A percentile compares a stretch with the other conserved stretches of the same genome.
phyloP scores from a whole-genome alignment of 176 grass and related monocot species.

The Poa annua region DNA sequence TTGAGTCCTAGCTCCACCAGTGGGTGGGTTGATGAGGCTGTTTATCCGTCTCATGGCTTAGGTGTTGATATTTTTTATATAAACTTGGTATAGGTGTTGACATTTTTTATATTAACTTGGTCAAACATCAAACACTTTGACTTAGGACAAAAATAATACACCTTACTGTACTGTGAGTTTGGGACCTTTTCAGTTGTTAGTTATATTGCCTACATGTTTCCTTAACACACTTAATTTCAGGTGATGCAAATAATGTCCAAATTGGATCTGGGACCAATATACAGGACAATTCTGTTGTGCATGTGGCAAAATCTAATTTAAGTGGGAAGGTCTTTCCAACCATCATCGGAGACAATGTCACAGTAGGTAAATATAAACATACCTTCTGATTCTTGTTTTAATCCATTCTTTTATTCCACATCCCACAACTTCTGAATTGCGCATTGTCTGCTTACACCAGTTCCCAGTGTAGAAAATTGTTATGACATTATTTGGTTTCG shows the following conservation, averaged over 20 bases:
- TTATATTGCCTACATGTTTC: slow-evolving; percentile 13
- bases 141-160: not conserved
- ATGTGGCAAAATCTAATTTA: slow-evolving; percentile 97
- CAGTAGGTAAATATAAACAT: slow-evolving; percentile 84
- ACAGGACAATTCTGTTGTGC: slow-evolving; percentile 95
- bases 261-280: slow-evolving; percentile 96
- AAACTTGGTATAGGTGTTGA: not conserved
- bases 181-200: not conserved
- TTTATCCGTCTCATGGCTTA: slow-evolving; percentile 5
- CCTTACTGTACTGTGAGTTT: not conserved
- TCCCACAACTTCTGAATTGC: not conserved
- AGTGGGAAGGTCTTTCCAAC: slow-evolving; percentile 90
- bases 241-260: slow-evolving; percentile 75
- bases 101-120: not conserved
- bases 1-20: not conserved
- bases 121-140: not conserved
- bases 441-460: slow-evolving; percentile 26
- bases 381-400: not conserved
- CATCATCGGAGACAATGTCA: slow-evolving; percentile 88
- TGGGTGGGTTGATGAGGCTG: not conserved
- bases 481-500: not conserved
- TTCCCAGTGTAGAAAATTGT: not conserved
- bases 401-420: not conserved
- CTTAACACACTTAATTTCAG: slow-evolving; percentile 51
- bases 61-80: not conserved